Percentiles rank a stretch among this genome's conserved stretches.
phyloP scores from a whole-genome alignment of 441 rosid genomes.

The Rhodomyrtus psidioides region DNA sequence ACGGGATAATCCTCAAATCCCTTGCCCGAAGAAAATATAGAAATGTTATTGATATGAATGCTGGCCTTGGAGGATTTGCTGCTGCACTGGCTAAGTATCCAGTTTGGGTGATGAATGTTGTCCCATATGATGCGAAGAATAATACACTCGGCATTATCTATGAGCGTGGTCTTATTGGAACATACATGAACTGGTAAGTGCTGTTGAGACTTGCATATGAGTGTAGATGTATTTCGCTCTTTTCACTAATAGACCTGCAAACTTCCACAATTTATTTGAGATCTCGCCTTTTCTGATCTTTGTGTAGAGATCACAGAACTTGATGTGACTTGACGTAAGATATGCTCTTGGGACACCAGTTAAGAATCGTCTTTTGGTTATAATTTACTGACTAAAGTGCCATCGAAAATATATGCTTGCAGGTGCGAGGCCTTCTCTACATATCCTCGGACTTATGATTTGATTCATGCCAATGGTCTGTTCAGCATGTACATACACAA shows the following conservation, averaged over 20 bases:
- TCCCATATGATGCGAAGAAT: slow-evolving; percentile 34
- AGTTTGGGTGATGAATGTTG: slow-evolving; percentile 66
- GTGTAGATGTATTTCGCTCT: not conserved
- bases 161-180: slow-evolving; percentile 63
- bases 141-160: slow-evolving; percentile 49
- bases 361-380: not conserved
- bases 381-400: not conserved
- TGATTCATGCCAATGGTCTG: slow-evolving; percentile 42
- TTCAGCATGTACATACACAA: slow-evolving; percentile 46
- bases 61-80: slow-evolving; percentile 50
- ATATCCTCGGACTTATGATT: slow-evolving; percentile 52
- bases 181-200: slow-evolving; percentile 63
- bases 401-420: not conserved
- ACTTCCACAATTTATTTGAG: not conserved
- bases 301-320: not conserved
- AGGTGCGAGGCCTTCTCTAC: slow-evolving; percentile 79
- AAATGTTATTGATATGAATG: slow-evolving; percentile 66
- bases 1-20: slow-evolving; percentile 33
- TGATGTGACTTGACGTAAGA: not conserved
- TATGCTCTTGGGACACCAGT: not conserved
- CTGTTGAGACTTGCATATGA: not conserved
- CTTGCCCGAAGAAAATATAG: slow-evolving; percentile 32
- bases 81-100: slow-evolving; percentile 43
- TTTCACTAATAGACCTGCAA: not conserved
- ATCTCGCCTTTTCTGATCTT: not conserved